Evolutionary conservation across 495 filamentous ascomycete genomes (phyloP).

Genomic region (Hypoxylon fragiforme): DNA sequence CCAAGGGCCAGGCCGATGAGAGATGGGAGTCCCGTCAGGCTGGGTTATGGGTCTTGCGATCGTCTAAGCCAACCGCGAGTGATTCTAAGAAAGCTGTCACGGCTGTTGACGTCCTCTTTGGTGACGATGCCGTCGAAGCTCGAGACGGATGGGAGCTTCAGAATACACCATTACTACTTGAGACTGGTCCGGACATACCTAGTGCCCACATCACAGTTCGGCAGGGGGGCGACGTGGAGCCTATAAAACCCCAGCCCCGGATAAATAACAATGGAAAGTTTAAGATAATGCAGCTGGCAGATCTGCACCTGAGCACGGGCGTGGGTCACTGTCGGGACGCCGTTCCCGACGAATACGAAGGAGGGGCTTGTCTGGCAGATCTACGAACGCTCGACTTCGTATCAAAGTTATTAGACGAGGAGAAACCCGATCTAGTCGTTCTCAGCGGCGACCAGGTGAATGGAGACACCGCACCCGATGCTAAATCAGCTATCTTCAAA

Average conservation of each 20-base stretch:
- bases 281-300: constrained; percentile 93
- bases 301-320: constrained; percentile 90
- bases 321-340: constrained; percentile 82
- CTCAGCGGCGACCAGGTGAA: constrained; percentile 94
- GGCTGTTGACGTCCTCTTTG: constrained; percentile 87
- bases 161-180: constrained; percentile 68
- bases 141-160: constrained; percentile 78
- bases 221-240: constrained; percentile 63
- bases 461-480: constrained; percentile 87
- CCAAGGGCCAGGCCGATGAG: constrained; percentile 60
- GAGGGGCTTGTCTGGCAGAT: constrained; percentile 86
- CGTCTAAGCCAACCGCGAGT: constrained; percentile 71
- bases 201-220: constrained; percentile 75
- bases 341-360: constrained; percentile 69
- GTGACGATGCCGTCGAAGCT: constrained; percentile 89
- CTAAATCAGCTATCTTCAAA: constrained; percentile 91
- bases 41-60: constrained; percentile 87
- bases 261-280: constrained; percentile 90
- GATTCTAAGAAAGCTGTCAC: constrained; percentile 80
- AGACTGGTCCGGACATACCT: constrained; percentile 61
- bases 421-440: constrained; percentile 89
- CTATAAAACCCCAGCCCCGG: constrained; percentile 67
- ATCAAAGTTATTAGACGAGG: constrained; percentile 76
- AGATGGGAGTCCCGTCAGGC: constrained; percentile 79
- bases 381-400: constrained; percentile 90